Conservation (phyloP, 2,329 filamentous ascomycete species). For the Diaporthe caulivora region DNA sequence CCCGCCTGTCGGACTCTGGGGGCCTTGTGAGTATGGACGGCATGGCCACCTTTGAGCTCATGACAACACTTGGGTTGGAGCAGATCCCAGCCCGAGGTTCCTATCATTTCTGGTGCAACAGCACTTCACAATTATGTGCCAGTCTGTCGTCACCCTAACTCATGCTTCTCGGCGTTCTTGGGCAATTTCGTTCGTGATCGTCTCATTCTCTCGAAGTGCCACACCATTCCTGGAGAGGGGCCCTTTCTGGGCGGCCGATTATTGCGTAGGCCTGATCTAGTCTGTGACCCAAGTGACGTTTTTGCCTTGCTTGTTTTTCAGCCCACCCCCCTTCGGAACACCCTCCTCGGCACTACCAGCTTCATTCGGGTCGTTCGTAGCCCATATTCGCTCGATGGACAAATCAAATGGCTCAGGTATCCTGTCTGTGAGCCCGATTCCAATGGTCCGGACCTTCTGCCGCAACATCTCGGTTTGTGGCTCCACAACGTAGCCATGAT, state of each 20-base stretch:
- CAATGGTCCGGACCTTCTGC: conserved; percentile 86
- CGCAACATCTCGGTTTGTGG: conserved; percentile 91
- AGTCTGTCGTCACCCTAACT: neutral
- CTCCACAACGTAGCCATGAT: conserved; percentile 91
- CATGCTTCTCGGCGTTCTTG: neutral
- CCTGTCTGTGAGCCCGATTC: conserved; percentile 89
- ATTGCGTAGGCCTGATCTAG: conserved; percentile 2
- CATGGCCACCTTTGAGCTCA: neutral
- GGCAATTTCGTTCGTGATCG: neutral
- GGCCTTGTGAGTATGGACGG: neutral
- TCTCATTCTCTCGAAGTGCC: neutral
- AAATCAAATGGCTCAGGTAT: conserved; percentile 91
- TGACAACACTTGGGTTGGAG: neutral
- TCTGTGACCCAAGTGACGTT: conserved; percentile 55
- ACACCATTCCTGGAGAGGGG: neutral
- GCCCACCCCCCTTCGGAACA: conserved; percentile 49
- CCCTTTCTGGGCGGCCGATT: neutral
- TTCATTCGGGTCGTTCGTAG: conserved; percentile 76
- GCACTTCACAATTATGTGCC: neutral
- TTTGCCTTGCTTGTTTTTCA: conserved; percentile 57
- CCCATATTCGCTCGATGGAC: conserved; percentile 88
- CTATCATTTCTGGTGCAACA: neutral
- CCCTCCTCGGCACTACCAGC: conserved; percentile 46
- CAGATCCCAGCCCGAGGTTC: neutral
- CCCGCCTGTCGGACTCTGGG: neutral